Evolutionary conservation across 148 eudicot species (phyloP).

Genomic region (Camellia sinensis): DNA sequence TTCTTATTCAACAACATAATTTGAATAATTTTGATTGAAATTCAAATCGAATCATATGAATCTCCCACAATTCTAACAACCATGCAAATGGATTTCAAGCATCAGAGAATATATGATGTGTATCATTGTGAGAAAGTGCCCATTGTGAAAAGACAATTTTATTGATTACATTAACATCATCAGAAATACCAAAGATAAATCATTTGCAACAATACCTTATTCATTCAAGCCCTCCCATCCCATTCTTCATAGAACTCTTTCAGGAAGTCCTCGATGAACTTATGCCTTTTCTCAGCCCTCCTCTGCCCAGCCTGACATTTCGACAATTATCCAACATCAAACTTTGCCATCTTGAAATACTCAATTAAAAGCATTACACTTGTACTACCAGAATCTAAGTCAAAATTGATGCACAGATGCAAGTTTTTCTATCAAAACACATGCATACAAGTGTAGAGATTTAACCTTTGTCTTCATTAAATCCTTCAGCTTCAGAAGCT

Average conservation of each 20-base stretch:
- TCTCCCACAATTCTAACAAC: too few relatives aligned
- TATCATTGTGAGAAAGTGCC: too few relatives aligned
- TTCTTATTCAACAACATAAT: too few relatives aligned
- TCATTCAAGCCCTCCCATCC: conserved; percentile 74
- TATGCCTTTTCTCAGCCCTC: conserved; percentile 88
- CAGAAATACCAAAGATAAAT: not conserved
- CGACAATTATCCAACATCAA: not conserved
- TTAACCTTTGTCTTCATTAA: conserved; percentile 88
- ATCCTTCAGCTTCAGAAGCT: conserved; percentile 83
- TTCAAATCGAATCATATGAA: too few relatives aligned
- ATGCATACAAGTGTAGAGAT: too few relatives aligned
- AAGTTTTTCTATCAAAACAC: not conserved
- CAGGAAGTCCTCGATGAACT: conserved; percentile 86
- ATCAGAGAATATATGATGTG: too few relatives aligned
- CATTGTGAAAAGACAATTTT: too few relatives aligned
- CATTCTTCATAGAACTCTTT: conserved; percentile 85
- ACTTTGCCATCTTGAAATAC: not conserved
- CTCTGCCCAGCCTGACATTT: conserved; percentile 69
- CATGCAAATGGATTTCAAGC: too few relatives aligned
- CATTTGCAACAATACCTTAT: conserved; percentile 3
- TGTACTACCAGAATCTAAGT: too few relatives aligned
- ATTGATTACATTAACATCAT: too few relatives aligned
- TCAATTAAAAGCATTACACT: too few relatives aligned
- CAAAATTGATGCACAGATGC: not conserved
- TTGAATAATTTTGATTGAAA: too few relatives aligned